phyloP scores from a whole-genome alignment of 768 basidiomycete species.

The Rhodosporidiobolus odoratus region DNA sequence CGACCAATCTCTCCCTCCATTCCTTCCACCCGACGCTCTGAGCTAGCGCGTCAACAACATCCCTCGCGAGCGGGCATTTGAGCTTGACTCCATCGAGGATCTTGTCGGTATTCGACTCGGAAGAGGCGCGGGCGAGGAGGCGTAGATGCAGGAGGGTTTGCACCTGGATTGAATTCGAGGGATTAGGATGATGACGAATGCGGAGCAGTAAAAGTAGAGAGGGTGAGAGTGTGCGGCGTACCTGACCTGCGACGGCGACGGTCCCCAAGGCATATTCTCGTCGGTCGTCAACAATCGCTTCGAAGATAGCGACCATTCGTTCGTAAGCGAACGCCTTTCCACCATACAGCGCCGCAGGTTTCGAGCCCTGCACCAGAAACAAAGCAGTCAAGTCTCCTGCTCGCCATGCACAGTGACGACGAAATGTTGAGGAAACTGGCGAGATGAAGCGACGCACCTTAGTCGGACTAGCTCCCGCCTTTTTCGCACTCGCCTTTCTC shows the following conservation, averaged over 20 bases:
- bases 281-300: constrained; percentile 34
- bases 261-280: constrained; percentile 15
- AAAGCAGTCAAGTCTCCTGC: fast-evolving
- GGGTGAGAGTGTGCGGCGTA: neutral
- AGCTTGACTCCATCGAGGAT: constrained; percentile 35
- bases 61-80: constrained; percentile 26
- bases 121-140: constrained; percentile 21
- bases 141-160: constrained; percentile 28
- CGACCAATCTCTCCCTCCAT: constrained; percentile 28
- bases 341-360: constrained; percentile 19
- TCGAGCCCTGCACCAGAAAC: neutral
- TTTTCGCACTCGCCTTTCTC: neutral
- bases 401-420: neutral
- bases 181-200: no score
- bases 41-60: constrained; percentile 22
- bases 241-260: constrained; percentile 1
- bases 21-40: constrained; percentile 27
- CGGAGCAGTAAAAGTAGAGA: neutral
- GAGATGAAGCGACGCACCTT: constrained; percentile 20
- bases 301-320: constrained; percentile 47
- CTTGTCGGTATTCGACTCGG: constrained; percentile 13
- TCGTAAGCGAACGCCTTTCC: constrained; percentile 46
- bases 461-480: neutral
- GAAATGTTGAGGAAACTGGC: neutral
- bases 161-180: no score